Conservation (phyloP, 225 moss, liverwort and hornwort species). For the Climacium dendroides region DNA sequence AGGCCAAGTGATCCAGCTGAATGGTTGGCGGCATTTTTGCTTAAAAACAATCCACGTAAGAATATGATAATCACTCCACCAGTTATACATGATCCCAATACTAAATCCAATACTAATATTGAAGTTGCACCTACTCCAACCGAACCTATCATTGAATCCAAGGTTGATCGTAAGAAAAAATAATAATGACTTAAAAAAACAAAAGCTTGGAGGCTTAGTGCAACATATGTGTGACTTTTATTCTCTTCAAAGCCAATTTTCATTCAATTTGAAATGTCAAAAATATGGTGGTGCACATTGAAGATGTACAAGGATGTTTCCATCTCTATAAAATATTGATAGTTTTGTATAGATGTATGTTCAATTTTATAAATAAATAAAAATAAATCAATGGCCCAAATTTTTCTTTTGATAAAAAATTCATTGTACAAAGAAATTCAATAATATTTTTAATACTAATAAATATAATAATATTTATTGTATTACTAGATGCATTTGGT, state of each 20-base stretch:
- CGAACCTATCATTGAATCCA: background rate
- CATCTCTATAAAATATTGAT: background rate
- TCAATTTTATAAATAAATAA: background rate
- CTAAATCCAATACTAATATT: background rate
- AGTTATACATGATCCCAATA: background rate
- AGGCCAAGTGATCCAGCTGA: slow-evolving; percentile 74
- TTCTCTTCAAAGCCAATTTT: background rate
- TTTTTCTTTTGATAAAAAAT: too few species aligned
- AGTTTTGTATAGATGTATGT: background rate
- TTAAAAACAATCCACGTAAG: slow-evolving; percentile 61
- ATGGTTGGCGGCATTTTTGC: slow-evolving; percentile 70
- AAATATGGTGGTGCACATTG: too few species aligned
- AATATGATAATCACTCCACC: slow-evolving; percentile 23
- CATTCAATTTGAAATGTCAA: background rate
- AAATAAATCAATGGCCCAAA: background rate
- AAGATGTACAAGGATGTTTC: background rate
- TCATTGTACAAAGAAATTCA: too few species aligned
- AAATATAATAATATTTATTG: background rate
- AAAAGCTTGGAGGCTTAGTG: accelerated
- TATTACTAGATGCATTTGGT: background rate
- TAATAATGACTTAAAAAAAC: background rate
- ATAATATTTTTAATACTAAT: too few species aligned
- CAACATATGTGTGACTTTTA: too few species aligned
- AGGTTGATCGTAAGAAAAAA: background rate
- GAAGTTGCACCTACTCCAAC: accelerated